Conservation (phyloP, 768 basidiomycete species). For the Candolleomyces eurysporus region DNA sequence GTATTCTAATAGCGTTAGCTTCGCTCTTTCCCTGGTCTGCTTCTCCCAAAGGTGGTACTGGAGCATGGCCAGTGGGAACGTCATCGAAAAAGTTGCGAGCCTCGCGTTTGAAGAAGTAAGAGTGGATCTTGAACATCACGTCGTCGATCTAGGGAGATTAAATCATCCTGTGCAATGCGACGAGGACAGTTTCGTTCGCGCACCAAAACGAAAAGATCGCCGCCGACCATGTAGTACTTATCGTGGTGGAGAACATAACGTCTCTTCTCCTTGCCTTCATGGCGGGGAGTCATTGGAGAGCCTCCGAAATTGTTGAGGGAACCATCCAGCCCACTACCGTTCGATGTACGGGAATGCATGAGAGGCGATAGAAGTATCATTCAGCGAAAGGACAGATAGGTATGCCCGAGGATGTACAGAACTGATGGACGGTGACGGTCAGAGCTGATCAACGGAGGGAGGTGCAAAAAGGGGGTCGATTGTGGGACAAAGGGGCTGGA, state of each 20-base stretch:
- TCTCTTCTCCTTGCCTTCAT: background rate
- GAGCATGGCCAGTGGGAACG: background rate
- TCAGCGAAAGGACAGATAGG: too few relatives aligned
- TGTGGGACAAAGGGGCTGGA: too few relatives aligned
- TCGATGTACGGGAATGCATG: too few relatives aligned
- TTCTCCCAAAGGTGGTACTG: background rate
- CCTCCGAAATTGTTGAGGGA: too few relatives aligned
- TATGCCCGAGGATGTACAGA: too few relatives aligned
- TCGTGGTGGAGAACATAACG: background rate
- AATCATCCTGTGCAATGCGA: background rate
- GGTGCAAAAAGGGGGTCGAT: too few relatives aligned
- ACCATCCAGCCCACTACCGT: too few relatives aligned
- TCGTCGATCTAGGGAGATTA: constrained; percentile 3
- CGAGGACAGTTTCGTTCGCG: background rate
- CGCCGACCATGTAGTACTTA: background rate
- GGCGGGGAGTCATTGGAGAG: background rate
- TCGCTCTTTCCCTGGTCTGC: constrained; percentile 2
- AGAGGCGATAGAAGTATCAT: too few relatives aligned
- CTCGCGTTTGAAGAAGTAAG: constrained; percentile 15
- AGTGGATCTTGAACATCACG: constrained; percentile 13
- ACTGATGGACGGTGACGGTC: too few relatives aligned
- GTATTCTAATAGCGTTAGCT: constrained; percentile 4
- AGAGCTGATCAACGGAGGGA: too few relatives aligned
- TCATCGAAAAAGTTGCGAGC: constrained; percentile 8
- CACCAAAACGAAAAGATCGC: constrained; percentile 3